Percentiles rank a stretch among this genome's conserved stretches.
These are phyloP conservation scores for Peniophora sp. DNA, from an alignment of 1,284 basidiomycete genomes.

Conservation along the genomic window DNA sequence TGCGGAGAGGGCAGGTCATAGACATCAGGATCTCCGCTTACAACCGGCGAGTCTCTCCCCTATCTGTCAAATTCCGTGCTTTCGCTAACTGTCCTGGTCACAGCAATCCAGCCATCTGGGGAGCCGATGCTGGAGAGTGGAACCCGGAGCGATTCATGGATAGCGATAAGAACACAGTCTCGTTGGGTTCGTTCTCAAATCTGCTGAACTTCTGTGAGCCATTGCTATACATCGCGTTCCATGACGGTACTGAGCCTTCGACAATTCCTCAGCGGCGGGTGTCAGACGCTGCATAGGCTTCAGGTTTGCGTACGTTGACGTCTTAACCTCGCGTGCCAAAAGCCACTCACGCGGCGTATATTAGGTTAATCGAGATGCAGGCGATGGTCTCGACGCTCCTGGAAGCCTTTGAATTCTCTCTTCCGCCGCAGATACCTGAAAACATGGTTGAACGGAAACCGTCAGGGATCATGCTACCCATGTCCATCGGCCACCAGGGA, in stretches of 20 bases:
- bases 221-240: background rate
- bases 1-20: constrained; percentile 29
- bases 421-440: constrained; percentile 5
- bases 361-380: constrained; percentile 21
- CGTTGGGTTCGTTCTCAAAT: constrained; percentile 40
- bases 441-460: constrained; percentile 5
- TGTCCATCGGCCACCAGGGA: constrained; percentile 2
- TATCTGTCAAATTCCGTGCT: no score
- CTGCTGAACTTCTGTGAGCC: constrained; percentile 27
- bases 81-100: constrained; percentile 9
- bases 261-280: constrained; percentile 14
- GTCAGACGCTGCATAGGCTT: constrained; percentile 23
- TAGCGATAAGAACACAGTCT: constrained; percentile 20
- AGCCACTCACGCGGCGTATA: background rate
- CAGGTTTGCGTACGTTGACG: constrained; percentile 11
- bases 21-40: constrained; percentile 14
- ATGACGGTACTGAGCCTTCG: background rate
- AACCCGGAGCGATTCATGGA: constrained; percentile 44
- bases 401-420: constrained; percentile 16
- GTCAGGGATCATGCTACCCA: constrained; percentile 6
- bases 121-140: constrained; percentile 39
- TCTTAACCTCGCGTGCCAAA: constrained; percentile 4
- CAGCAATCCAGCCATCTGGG: constrained; percentile 32
- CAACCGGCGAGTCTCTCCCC: constrained; percentile 10
- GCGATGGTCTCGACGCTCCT: constrained; percentile 15